Base-by-base conservation (phyloP, 495 filamentous ascomycete genomes). In the Neurospora sp. region DNA sequence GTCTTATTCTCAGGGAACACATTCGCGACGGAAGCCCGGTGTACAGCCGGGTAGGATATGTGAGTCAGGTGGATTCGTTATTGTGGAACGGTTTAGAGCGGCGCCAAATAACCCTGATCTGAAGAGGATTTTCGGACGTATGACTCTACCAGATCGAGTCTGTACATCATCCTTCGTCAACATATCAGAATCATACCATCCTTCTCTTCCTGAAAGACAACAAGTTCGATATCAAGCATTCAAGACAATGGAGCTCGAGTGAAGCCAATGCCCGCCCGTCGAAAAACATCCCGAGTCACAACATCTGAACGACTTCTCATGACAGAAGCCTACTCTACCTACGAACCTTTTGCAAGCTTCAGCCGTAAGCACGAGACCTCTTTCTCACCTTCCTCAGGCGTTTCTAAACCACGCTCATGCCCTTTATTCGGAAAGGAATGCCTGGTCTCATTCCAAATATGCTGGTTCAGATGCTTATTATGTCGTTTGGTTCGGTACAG, bases 21-120 rank as follows among this genome's bases (percentile, higher is more conserved):
- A 65, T 9, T 4, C 53, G 6, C 11, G 53, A 10, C 3, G 53
- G 53, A 8, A 9, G 6, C 0, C 27, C 0, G 7, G 53, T 37
- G 14, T 65, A 65, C 0, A 65, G 53, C 27, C 1, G 53, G 14
- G 53, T 65, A 7, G 48, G 5, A 59, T 27, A 3, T 27, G 10
- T 3, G 9, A 1, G 2, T 1, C 2, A 2, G 0, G 0, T 61
- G 0, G 0, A 22, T 0, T 6, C 22, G 2, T 16, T 5, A 16
- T 18, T 8, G 0, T 61, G 53, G 53, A 1, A 61, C 0, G 53
- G 3, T 35, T 61, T 12, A 16, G 27, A 65, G 14, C 53, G 0
- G 53, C 27, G 53, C 27, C 27, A 65, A 0, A 65, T 65, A 35
- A 65, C 53, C 0, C 1, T 65, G 14, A 65, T 65, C 27, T 65